Evolutionary conservation across 208 protist species (phyloP), one percentile per base, ranked within the genome.

Genomic region (Trypanosoma grayi): DNA sequence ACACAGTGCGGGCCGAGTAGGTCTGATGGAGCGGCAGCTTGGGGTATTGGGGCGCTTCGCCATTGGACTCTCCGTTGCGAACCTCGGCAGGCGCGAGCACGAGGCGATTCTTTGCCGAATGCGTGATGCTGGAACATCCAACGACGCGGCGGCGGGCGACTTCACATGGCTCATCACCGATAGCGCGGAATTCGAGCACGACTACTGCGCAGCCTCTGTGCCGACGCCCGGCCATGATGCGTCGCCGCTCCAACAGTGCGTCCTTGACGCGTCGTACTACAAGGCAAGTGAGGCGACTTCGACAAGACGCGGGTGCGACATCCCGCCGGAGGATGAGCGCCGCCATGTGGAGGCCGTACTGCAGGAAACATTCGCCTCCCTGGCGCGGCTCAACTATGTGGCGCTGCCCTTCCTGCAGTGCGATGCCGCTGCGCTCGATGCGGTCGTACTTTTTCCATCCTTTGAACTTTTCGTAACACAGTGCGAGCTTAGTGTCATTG

Each of bases 381-480:
- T 66, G 30, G 40, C 37, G 11, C 31, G 20, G 7, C 50, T 66
- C 6, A 57, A 50, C 33, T 58, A 57, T 27, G 18, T 57, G 18
- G 48, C 22, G 0, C 22, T 66, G 22, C 39, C 60, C 1, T 51
- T 50, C 54, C 28, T 57, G 13, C 48, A 66, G 22, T 24, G 9
- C 10, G 14, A 58, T 51, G 46, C 39, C 16, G n/a, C 37, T 24
- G 50, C 22, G 4, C 27, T 57, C 13, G 48, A 66, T 31, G 28
- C 20, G 7, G 27, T 66, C 9, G 28, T 66, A 0, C 28, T 66
- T 2, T 66, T 57, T 39, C 60, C 60, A 3, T 37, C 60, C 18
- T 66, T 66, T 66, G 48, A 57, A n/a, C 34, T 66, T 11, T 66
- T 66, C 58, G 14, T 66, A 11, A 66, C 47, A 4, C 3, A 36